These are phyloP conservation scores for Tetracentron sinense DNA, from an alignment of 164 flowering plant species.

Conservation along the genomic window DNA sequence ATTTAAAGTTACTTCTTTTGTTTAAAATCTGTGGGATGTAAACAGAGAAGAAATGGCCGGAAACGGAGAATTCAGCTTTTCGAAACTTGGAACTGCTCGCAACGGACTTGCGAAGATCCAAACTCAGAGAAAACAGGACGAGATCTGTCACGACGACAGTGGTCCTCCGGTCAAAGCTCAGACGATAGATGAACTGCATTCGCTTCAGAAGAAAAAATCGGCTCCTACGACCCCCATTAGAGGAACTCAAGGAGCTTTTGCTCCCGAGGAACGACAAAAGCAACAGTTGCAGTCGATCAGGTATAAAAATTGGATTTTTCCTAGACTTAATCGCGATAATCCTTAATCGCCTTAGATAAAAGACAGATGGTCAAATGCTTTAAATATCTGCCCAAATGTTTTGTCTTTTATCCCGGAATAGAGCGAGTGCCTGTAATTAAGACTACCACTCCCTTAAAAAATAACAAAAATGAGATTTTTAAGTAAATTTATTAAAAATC, in stretches of 20 bases:
- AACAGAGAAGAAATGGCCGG: conserved; percentile 34
- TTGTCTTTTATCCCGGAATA: no score
- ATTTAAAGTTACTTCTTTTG: not conserved
- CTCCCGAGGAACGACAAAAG: conserved; percentile 60
- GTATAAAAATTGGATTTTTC: no score
- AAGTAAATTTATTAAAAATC: no score
- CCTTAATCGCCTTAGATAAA: no score
- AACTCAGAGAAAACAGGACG: conserved; percentile 31
- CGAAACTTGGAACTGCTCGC: conserved; percentile 18
- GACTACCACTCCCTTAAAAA: no score
- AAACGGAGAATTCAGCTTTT: conserved; percentile 33
- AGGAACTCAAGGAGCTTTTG: conserved; percentile 33
- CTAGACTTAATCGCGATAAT: no score
- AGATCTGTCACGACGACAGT: conserved; percentile 64
- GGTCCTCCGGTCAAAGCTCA: conserved; percentile 60
- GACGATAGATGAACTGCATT: conserved; percentile 81
- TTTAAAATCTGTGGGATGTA: not conserved
- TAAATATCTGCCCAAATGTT: no score
- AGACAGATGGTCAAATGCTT: no score
- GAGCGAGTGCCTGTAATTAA: no score
- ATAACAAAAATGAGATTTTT: no score
- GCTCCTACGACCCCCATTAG: conserved; percentile 74
- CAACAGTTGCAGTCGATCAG: conserved; percentile 97
- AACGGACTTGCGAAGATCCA: conserved; percentile 45
- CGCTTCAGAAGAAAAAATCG: conserved; percentile 70